Conservation (phyloP, 345 rosid species). For the Brassica incana region DNA sequence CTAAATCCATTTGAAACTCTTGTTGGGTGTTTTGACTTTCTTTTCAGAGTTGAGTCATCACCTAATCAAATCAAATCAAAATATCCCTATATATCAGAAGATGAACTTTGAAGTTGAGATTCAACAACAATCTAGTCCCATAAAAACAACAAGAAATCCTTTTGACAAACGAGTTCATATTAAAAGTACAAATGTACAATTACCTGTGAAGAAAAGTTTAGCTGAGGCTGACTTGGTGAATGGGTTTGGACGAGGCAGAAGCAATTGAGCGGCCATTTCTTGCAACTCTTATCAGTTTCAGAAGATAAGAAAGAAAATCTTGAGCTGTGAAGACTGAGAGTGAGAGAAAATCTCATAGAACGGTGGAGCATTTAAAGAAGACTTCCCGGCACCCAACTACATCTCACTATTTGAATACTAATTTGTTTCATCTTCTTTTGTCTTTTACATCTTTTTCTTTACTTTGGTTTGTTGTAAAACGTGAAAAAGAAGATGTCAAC, state of each 20-base stretch:
- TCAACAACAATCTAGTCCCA: background rate
- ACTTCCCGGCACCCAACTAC: conserved; percentile 21
- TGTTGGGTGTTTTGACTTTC: background rate
- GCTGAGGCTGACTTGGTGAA: conserved; percentile 20
- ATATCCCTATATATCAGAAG: background rate
- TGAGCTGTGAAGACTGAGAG: conserved; percentile 1
- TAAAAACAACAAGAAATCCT: background rate
- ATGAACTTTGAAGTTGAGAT: background rate
- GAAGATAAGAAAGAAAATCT: background rate
- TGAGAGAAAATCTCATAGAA: conserved; percentile 2
- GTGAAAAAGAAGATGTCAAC: no score
- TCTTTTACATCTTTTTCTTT: no score
- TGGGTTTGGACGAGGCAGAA: conserved; percentile 22
- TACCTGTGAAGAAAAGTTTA: conserved; percentile 25
- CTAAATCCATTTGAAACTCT: conserved; percentile 46
- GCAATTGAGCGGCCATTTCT: conserved; percentile 35
- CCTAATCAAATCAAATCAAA: conserved; percentile 21
- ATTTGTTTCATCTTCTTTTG: no score
- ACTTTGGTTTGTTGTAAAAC: no score
- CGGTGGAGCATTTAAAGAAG: background rate
- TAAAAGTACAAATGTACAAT: background rate
- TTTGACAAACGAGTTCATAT: background rate
- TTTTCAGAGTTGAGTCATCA: conserved; percentile 19
- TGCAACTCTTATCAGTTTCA: background rate
- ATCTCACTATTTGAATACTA: background rate